Base-by-base conservation (phyloP, 805 yeast genomes). In the Starmerella bombi region DNA sequence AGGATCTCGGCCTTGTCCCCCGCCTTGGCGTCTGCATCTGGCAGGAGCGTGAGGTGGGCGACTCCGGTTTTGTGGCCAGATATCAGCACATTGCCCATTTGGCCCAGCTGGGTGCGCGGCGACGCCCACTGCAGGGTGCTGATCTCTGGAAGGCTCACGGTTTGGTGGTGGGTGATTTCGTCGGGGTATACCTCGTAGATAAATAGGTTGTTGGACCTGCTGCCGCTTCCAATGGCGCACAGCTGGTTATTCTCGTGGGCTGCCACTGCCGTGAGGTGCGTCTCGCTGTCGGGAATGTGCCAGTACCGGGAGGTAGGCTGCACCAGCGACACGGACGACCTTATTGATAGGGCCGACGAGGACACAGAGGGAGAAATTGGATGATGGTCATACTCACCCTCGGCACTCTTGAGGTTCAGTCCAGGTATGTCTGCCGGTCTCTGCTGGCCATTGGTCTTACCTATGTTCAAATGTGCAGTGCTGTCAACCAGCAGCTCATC, bases 1-100 rank as follows among this genome's bases (percentile, higher is more conserved):
- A 79, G 62, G 17, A 85, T 78, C 56, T 76, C 83, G 0, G 95
- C 94, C 1, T 62, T 61, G 41, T 69, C 64, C 19, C 67, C 67
- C 12, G 20, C 45, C 17, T 34, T 21, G 7, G 63, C 54, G 20
- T 61, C 56, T 1, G 72, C 60, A 35, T 67, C 70, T 1, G 93
- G 91, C 7, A 84, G 66, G 15, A 78, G 64, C 3, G 82, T 72
- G 44, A 85, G 57, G 58, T 86, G 82, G 0, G 76, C 82, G 40
- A 70, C 62, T 2, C 95, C 95, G 43, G 74, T 72, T 38, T 69
- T 70, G 56, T 84, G 91, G 9, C 94, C 94, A 0, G 93, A 69
- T 3, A 64, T 61, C 1, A 64, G 50, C 9, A 69, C 64, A 65
- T 63, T 65, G 61, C 76, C 73, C 40, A 67, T 50, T n/a, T 48